Base-by-base conservation (phyloP, 306 rosid species). In the Pterocarpus macrocarpus region DNA sequence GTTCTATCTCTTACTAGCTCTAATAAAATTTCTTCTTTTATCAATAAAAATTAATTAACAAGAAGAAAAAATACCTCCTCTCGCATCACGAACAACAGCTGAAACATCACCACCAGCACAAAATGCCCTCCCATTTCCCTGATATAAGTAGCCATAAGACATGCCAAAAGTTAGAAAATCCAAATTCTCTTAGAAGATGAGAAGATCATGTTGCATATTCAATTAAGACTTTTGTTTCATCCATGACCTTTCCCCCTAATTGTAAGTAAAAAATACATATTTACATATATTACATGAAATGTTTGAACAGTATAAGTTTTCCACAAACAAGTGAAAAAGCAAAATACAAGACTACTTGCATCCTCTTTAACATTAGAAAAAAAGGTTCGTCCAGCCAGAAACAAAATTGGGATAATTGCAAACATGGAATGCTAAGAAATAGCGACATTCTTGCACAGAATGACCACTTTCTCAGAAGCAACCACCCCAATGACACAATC, bases 21-120 rank as follows among this genome's bases (percentile, higher is more conserved):
- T 14, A 53, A 53, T 53, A 53, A n/a, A 53, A 53, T n/a, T 53
- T 16, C 32, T 17, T 55, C 61, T 9, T 55, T 16, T 16, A 55
- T 55, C 32, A 55, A 2, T 55, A 55, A 55, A 16, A 55, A 55
- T 55, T 65, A 66, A 65, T 65, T 53, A 83, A 50, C 14, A n/a
- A 76, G 63, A 64, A 78, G 45, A 79, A 69, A 28, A 68, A 77
- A 71, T 78, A 85, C 99, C 88, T 87, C 35, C 65, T 28, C 8
- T 83, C 14, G 67, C 75, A 64, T 86, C 82, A 69, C 34, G 90
- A 90, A 67, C 97, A 64, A 91, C 94, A 1, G 93, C 73, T 6
- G 93, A 86, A 64, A 95, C 98, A 85, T 95, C 99, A 73, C 98
- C 99, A 56, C 99, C 99, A 55, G 99, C 97, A 87, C 98, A 95